Evolutionary conservation across 352 stramenopile genomes (phyloP).

Genomic region (Globisporangium polare): DNA sequence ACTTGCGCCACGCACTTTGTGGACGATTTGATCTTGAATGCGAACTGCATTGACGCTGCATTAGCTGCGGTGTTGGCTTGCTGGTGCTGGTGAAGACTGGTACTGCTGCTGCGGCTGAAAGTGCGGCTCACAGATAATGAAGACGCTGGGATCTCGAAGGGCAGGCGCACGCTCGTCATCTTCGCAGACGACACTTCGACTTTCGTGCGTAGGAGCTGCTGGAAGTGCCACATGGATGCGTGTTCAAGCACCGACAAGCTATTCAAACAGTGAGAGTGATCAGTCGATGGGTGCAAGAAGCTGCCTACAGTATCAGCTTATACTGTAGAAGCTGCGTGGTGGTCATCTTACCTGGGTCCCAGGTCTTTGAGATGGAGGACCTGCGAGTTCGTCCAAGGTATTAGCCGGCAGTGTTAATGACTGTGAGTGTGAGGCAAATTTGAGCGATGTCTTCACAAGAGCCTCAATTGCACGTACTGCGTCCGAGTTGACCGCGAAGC

Average conservation of each 20-base stretch:
- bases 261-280: not conserved
- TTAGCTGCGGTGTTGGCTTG: slow-evolving; percentile 5
- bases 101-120: not conserved
- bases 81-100: not conserved
- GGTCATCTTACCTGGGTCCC: slow-evolving; percentile 19
- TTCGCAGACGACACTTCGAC: slow-evolving; percentile 23
- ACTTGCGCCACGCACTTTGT: slow-evolving; percentile 26
- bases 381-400: slow-evolving; percentile 5
- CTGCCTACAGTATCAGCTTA: not conserved
- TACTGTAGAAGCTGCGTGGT: not conserved
- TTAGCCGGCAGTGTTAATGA: not conserved
- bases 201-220: slow-evolving; percentile 55
- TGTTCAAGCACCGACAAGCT: slow-evolving; percentile 47
- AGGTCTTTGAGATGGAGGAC: slow-evolving; percentile 27
- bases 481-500: slow-evolving; percentile 31
- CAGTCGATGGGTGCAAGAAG: not conserved
- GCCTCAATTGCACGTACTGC: slow-evolving; percentile 26
- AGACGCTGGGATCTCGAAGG: slow-evolving; percentile 36
- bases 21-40: slow-evolving; percentile 22
- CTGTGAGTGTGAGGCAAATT: not conserved
- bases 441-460: not conserved
- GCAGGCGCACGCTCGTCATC: slow-evolving; percentile 41
- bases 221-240: slow-evolving; percentile 61
- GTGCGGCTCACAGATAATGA: slow-evolving; percentile 23
- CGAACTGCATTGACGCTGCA: slow-evolving; percentile 16